These are phyloP conservation scores for Nothophoma quercina DNA, from an alignment of 2,329 filamentous ascomycete genomes.

Conservation along the genomic window DNA sequence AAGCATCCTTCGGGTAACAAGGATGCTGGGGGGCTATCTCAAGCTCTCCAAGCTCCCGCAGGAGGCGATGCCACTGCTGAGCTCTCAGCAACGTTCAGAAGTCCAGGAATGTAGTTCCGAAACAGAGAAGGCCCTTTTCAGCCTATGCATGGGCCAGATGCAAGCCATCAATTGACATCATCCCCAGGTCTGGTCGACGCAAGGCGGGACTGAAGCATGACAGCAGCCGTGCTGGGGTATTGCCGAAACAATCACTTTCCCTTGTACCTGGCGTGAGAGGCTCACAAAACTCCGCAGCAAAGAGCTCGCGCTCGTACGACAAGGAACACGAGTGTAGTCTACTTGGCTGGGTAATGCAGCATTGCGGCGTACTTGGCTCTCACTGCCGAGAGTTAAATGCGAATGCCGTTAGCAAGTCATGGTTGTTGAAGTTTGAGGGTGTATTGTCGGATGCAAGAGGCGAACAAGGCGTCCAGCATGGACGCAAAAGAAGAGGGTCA, in stretches of 20 bases:
- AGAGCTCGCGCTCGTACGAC: constrained; percentile 10
- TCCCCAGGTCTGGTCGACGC: constrained; percentile 3
- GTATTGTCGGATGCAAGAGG: constrained; percentile 5
- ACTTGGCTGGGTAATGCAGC: constrained; percentile 21
- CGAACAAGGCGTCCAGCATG: constrained; percentile 12
- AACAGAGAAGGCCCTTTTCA: neutral
- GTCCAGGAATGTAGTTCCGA: neutral
- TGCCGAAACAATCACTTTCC: neutral
- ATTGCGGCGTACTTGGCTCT: constrained; percentile 8
- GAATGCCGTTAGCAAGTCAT: constrained; percentile 11
- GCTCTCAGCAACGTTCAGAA: neutral
- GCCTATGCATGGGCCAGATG: neutral
- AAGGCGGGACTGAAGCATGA: constrained; percentile 19
- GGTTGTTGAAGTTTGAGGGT: constrained; percentile 5
- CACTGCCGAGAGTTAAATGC: constrained; percentile 3
- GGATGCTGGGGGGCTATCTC: neutral
- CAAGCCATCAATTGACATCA: constrained; percentile 1
- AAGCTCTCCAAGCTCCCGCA: constrained; percentile 5
- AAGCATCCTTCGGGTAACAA: constrained; percentile 12
- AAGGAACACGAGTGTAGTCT: constrained; percentile 24
- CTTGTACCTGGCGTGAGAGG: constrained; percentile 11
- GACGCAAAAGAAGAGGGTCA: constrained; percentile 11
- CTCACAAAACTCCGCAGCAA: neutral
- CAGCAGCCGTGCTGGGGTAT: constrained; percentile 1
- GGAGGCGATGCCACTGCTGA: neutral